A percentile compares a stretch with the other conserved stretches of the same genome.
phyloP scores from a whole-genome alignment of 768 basidiomycete species.

The Pleurotus giganteus region DNA sequence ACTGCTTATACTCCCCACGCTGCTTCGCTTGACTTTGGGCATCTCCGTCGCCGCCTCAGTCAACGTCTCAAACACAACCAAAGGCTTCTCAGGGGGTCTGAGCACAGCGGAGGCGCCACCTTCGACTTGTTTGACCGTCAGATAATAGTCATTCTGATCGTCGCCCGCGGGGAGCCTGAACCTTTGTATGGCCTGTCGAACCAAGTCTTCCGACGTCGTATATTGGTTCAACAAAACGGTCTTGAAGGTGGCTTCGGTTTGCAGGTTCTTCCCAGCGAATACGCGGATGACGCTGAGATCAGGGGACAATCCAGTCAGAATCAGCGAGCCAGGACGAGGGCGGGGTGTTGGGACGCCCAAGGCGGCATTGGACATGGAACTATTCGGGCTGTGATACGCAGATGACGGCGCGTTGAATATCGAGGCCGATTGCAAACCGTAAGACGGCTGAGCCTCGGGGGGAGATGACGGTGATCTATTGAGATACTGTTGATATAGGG shows the following conservation, averaged over 20 bases:
- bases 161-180: constrained; percentile 77
- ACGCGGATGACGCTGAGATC: constrained; percentile 94
- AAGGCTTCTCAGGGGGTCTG: constrained; percentile 70
- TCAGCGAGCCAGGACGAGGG: constrained; percentile 75
- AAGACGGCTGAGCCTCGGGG: constrained; percentile 70
- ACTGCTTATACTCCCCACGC: constrained; percentile 93
- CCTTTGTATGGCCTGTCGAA: constrained; percentile 91
- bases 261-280: constrained; percentile 87
- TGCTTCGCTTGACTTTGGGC: constrained; percentile 89
- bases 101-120: constrained; percentile 80
- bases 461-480: constrained; percentile 80
- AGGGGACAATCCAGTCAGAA: constrained; percentile 63
- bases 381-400: constrained; percentile 32
- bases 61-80: constrained; percentile 86
- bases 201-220: constrained; percentile 80
- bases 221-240: constrained; percentile 89
- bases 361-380: constrained; percentile 44
- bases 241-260: constrained; percentile 97
- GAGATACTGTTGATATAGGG: constrained; percentile 86
- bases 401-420: constrained; percentile 51
- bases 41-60: constrained; percentile 77
- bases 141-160: constrained; percentile 69
- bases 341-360: constrained; percentile 52
- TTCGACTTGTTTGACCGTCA: constrained; percentile 92
- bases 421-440: constrained; percentile 74